A percentile compares a stretch with the other conserved stretches of the same genome.
Conservation (phyloP, 108 stramenopile genomes). For the Pelagomonas calceolata region DNA sequence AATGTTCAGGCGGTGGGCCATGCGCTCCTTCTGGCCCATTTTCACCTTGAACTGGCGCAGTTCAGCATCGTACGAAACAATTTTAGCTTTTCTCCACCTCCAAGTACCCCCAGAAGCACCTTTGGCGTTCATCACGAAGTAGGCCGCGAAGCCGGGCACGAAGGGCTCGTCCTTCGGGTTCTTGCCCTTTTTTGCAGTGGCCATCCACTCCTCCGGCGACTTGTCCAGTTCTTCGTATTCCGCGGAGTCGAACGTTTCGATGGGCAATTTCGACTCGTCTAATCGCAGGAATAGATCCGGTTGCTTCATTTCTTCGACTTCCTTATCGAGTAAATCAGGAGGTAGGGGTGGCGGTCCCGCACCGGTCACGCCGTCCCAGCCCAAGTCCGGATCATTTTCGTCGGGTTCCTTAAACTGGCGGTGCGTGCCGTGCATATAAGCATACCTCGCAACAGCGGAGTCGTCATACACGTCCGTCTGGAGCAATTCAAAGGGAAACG, state of each 20-base stretch:
- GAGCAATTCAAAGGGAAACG: not conserved
- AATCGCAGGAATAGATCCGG: conserved; percentile 17
- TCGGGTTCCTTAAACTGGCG: not conserved
- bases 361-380: not conserved
- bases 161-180: no score
- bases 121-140: not conserved
- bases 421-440: not conserved
- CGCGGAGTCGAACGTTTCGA: conserved; percentile 33
- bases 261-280: conserved; percentile 39
- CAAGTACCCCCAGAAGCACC: not conserved
- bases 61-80: conserved; percentile 17
- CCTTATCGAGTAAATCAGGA: not conserved
- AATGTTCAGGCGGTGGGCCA: conserved; percentile 40
- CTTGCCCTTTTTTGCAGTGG: not conserved
- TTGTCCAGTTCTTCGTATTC: conserved; percentile 20
- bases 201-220: conserved; percentile 31
- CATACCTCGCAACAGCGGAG: not conserved
- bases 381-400: not conserved
- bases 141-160: not conserved
- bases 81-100: conserved; percentile 7
- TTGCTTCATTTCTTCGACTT: not conserved
- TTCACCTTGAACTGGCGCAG: conserved; percentile 15
- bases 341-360: not conserved
- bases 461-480: not conserved
- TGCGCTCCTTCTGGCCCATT: conserved; percentile 21